A percentile compares a stretch with the other conserved stretches of the same genome.
These are phyloP conservation scores for Penicillium cataractarum DNA, from an alignment of 495 filamentous ascomycete species.

Conservation along the genomic window DNA sequence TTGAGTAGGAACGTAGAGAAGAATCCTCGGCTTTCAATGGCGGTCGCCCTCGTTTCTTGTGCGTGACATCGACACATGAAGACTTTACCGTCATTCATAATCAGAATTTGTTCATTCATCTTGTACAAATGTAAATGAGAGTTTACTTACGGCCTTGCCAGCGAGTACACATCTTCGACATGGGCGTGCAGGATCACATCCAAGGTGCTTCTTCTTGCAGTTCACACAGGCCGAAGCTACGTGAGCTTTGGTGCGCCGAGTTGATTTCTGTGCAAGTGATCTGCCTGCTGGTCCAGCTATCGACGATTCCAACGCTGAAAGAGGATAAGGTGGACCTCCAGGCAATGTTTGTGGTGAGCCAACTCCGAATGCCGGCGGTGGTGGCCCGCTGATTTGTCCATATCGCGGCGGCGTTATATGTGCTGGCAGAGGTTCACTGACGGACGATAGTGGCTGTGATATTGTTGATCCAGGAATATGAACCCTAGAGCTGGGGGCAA, in stretches of 20 bases:
- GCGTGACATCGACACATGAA: slow-evolving; percentile 90
- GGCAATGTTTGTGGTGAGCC: slow-evolving; percentile 32
- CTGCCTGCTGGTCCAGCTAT: slow-evolving; percentile 31
- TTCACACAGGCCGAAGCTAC: slow-evolving; percentile 96
- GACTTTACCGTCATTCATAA: slow-evolving; percentile 53
- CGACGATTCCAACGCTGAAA: slow-evolving; percentile 30
- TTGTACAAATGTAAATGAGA: not conserved
- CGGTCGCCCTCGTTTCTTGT: slow-evolving; percentile 93
- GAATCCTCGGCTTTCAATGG: slow-evolving; percentile 82
- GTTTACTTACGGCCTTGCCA: slow-evolving; percentile 64
- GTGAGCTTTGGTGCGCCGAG: slow-evolving; percentile 89
- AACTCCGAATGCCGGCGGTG: slow-evolving; percentile 32
- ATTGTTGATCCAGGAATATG: not conserved
- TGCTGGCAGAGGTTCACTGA: slow-evolving; percentile 35
- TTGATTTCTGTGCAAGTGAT: slow-evolving; percentile 59
- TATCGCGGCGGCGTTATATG: slow-evolving; percentile 16
- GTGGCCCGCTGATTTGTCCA: slow-evolving; percentile 40
- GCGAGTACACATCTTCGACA: slow-evolving; percentile 65
- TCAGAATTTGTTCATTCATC: not conserved
- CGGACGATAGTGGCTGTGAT: slow-evolving; percentile 16
- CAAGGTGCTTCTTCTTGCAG: slow-evolving; percentile 94
- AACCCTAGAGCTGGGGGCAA: slow-evolving; percentile 29
- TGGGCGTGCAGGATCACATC: slow-evolving; percentile 68
- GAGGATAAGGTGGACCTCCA: slow-evolving; percentile 34
- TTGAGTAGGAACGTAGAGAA: slow-evolving; percentile 40